Base-by-base conservation (phyloP, 192 early-diverging fungal species). In the Umbelopsis sp. region DNA sequence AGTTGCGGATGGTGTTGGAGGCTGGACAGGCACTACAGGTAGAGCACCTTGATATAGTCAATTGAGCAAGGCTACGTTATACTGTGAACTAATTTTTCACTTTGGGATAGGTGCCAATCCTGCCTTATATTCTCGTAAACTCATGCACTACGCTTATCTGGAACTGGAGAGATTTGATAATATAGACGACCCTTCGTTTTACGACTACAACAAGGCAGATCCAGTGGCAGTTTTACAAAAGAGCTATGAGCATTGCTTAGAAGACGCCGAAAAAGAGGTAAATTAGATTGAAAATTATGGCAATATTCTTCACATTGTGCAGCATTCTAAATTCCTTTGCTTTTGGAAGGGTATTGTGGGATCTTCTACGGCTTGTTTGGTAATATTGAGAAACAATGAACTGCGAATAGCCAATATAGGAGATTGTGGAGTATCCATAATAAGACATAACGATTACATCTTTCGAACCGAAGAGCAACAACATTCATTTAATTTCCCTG, bases 401-500 rank as follows among this genome's bases (percentile, higher is more conserved):
- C 82, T 99, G 45, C 89, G 96, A 6, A 91, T 99, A 45, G 93
- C 95, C 0, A 97, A 97, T 72, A 80, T 99, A 51, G 98, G 98
- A 45, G 98, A 99, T 80, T 96, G 95, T 77, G 94, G 95, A 4
- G 82, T 98, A 69, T 84, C 91, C 36, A 84, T 99, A 1, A 92
- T 99, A 51, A 90, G 98, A 38, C 85, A 90, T 65, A 90, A 92
- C 65, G 91, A 94, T 69, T 86, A 92, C 78, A 90, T 96, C 22
- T 99, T 97, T 80, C 86, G 95, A 44, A 96, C 90, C 36, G 96
- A 98, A 82, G 96, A 98, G 79, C 98, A 98, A 73, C 96, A 98
- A 80, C 96, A 99, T 81, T 97, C 94, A 16, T 99, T 99, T 84
- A 99, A 99, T 81, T 98, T 93, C 75, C 98, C 98, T 7, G 97